Base-by-base conservation (phyloP, 1,139 yeast genomes). In the Suhomyces taliae region DNA sequence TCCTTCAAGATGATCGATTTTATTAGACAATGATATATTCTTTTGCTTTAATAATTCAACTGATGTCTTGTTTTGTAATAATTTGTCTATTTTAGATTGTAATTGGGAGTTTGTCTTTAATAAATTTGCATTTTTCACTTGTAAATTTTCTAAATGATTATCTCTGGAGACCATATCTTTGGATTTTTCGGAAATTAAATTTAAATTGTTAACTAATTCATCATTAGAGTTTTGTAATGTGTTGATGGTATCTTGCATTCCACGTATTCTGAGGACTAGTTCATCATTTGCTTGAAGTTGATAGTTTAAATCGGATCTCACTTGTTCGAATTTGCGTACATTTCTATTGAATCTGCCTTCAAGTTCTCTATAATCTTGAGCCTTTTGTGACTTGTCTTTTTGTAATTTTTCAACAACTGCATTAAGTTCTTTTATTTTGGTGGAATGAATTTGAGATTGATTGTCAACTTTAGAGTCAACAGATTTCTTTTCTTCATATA, bases 401-500 rank as follows among this genome's bases (percentile, higher is more conserved):
- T 48, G 54, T 33, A 63, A 52, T n/a, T 50, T 40, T 4, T 46
- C 49, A 32, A 63, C 53, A 37, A 65, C 61, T 9, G 47, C 67
- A 43, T 73, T 70, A 36, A 75, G 64, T 12, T 76, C 66, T 14
- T 73, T 67, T 15, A 76, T 58, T 26, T 66, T 67, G 43, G 72
- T 70, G 27, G 77, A 57, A 40, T 74, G 56, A 4, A 67, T 79
- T 44, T 76, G 77, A 8, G 78, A 69, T 48, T 79, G 79, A 41
- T 74, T 73, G 24, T 76, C 64, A 39, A 78, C 64, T 46, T 79
- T 76, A 7, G 76, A 69, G 48, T 85, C 87, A 37, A 85, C 62
- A 41, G 81, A 78, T 42, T 76, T 72, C 36, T 85, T 75, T 55
- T 84, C 81, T 38, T 76, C 72, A 45, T 82, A 70, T 48, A 87